Conservation (phyloP, 306 rosid genomes). For the Gillenia trifoliata region DNA sequence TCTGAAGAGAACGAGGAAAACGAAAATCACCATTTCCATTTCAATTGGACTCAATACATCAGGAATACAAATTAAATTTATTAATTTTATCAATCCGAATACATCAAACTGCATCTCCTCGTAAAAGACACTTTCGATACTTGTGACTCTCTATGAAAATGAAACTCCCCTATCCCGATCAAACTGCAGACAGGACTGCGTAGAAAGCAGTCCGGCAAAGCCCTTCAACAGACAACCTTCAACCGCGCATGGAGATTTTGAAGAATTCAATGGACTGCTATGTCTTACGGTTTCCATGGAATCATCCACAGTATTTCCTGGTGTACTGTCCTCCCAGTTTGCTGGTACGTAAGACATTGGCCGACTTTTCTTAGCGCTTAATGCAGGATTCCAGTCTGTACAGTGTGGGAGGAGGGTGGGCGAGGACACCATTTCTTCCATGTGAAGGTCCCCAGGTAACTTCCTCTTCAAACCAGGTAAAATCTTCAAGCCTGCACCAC, state of each 20-base stretch:
- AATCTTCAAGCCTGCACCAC: constrained; percentile 47
- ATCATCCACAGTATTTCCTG: constrained; percentile 38
- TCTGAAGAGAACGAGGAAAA: neutral
- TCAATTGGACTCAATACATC: neutral
- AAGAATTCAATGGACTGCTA: constrained; percentile 47
- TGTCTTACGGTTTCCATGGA: constrained; percentile 47
- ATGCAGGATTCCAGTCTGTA: constrained; percentile 27
- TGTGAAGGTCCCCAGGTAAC: constrained; percentile 35
- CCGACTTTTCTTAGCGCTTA: constrained; percentile 49
- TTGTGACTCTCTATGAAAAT: constrained; percentile 25
- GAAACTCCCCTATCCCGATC: constrained; percentile 56
- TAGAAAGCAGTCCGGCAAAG: constrained; percentile 74
- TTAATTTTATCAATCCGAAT: neutral
- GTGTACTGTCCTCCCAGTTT: constrained; percentile 27
- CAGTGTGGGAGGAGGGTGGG: constrained; percentile 9
- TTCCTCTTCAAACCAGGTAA: constrained; percentile 78
- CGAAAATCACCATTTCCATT: neutral
- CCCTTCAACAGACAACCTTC: constrained; percentile 88
- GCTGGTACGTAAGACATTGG: constrained; percentile 15
- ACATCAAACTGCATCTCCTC: neutral
- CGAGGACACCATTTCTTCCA: constrained; percentile 38
- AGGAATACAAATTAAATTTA: neutral
- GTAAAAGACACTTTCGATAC: neutral
- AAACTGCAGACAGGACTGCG: constrained; percentile 45
- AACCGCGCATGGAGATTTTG: constrained; percentile 77